phyloP scores from a whole-genome alignment of 371 early-diverging fungal species.

The Lichtheimia ramosa region DNA sequence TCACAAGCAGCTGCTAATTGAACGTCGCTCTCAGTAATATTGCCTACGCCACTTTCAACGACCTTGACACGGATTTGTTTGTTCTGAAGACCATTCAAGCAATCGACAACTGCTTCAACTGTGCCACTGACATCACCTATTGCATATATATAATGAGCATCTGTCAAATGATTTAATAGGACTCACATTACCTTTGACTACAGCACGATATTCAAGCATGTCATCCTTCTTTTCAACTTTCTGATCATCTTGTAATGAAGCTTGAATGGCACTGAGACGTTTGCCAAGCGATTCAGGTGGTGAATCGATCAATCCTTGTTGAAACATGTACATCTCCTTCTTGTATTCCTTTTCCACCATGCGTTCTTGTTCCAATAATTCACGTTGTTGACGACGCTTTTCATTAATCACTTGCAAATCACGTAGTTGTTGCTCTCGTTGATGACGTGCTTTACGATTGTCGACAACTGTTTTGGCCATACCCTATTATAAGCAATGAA shows the following conservation, averaged over 20 bases:
- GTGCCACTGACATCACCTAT: slow-evolving; percentile 95
- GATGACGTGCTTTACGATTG: slow-evolving; percentile 62
- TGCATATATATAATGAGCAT: slow-evolving; percentile 1
- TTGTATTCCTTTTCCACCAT: slow-evolving; percentile 56
- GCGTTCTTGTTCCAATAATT: slow-evolving; percentile 65
- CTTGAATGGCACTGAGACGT: slow-evolving; percentile 37
- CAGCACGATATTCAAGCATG: slow-evolving; percentile 49
- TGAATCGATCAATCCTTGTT: slow-evolving; percentile 61
- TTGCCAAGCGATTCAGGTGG: slow-evolving; percentile 56
- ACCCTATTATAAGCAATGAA: slow-evolving; percentile 42
- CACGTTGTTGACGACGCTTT: slow-evolving; percentile 61
- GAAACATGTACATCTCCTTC: slow-evolving; percentile 69
- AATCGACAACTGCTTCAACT: slow-evolving; percentile 85
- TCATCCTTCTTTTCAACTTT: slow-evolving; percentile 31
- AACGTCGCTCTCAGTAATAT: slow-evolving; percentile 79
- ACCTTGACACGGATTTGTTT: slow-evolving; percentile 78
- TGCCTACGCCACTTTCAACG: slow-evolving; percentile 82
- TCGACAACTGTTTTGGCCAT: slow-evolving; percentile 79
- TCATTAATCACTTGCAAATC: slow-evolving; percentile 79
- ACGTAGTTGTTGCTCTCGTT: slow-evolving; percentile 62
- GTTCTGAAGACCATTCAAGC: slow-evolving; percentile 74
- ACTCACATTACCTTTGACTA: slow-evolving; percentile 53
- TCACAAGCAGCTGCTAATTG: slow-evolving; percentile 68
- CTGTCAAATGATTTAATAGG: too few relatives aligned
- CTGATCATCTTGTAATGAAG: slow-evolving; percentile 17